Conservation (phyloP, 2,329 filamentous ascomycete genomes). For the Thielaviopsis ethacetica region DNA sequence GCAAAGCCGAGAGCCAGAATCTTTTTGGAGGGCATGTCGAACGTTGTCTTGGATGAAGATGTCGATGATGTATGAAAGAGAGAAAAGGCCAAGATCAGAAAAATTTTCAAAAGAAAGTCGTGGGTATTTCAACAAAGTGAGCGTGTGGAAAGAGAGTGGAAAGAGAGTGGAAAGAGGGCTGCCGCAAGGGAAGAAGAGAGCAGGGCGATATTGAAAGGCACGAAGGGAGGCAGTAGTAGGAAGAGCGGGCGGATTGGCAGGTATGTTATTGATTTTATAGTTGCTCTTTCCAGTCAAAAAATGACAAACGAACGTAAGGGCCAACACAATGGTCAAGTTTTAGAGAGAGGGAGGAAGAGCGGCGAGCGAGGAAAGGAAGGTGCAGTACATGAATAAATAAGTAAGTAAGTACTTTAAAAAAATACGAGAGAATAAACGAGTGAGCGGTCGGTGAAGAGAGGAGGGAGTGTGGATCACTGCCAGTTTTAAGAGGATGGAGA, state of each 20-base stretch:
- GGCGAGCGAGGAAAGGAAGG: too few species aligned
- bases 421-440: too few species aligned
- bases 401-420: too few species aligned
- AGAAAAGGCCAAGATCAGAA: not conserved
- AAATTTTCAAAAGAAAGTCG: not conserved
- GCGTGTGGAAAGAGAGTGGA: not conserved
- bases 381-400: too few species aligned
- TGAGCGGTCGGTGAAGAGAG: too few species aligned
- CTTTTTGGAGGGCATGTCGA: not conserved
- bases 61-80: not conserved
- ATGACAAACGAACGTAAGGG: not conserved
- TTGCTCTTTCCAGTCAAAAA: not conserved
- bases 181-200: not conserved
- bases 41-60: not conserved
- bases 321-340: too few species aligned
- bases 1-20: constrained; percentile 12
- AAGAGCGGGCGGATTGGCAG: not conserved
- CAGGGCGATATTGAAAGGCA: not conserved
- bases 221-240: not conserved
- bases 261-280: not conserved
- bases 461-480: too few species aligned
- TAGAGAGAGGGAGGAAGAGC: not conserved
- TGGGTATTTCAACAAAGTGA: too few species aligned
- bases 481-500: too few species aligned
- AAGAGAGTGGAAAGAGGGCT: not conserved